These are phyloP conservation scores for Anthoceros angustus DNA, from an alignment of 225 moss, liverwort and hornwort genomes.

Conservation along the genomic window DNA sequence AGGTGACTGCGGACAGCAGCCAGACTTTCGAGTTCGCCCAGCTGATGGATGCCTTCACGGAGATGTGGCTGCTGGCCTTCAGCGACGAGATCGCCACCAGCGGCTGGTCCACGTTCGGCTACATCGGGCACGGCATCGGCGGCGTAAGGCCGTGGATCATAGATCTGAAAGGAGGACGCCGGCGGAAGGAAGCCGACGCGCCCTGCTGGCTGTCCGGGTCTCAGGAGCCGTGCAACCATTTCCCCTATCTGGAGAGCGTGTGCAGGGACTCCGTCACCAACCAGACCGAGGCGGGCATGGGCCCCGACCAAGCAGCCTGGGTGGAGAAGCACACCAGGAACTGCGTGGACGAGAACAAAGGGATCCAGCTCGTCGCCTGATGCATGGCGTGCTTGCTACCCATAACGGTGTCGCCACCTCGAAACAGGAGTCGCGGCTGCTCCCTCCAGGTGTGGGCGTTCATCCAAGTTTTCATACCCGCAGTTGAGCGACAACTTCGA, in stretches of 20 bases:
- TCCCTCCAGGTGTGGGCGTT: too few relatives aligned
- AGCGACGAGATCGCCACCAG: slow-evolving; percentile 8
- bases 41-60: slow-evolving; percentile 2
- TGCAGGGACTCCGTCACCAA: background rate
- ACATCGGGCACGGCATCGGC: slow-evolving; percentile 6
- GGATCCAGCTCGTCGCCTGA: background rate
- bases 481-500: too few relatives aligned
- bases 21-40: background rate
- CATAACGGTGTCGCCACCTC: too few relatives aligned
- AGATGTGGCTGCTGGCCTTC: slow-evolving; percentile 10
- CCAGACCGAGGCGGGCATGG: background rate
- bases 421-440: too few relatives aligned
- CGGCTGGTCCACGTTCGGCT: slow-evolving; percentile 10
- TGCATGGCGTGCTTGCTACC: too few relatives aligned
- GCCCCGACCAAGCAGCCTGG: background rate
- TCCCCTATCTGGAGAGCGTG: background rate
- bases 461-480: too few relatives aligned
- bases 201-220: background rate
- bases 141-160: background rate
- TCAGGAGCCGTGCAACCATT: background rate
- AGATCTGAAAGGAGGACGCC: background rate
- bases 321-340: background rate
- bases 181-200: background rate
- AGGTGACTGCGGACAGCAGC: background rate
- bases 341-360: background rate